Conservation (phyloP, 257 asterid genomes). For the Ajuga chamaepitys region DNA sequence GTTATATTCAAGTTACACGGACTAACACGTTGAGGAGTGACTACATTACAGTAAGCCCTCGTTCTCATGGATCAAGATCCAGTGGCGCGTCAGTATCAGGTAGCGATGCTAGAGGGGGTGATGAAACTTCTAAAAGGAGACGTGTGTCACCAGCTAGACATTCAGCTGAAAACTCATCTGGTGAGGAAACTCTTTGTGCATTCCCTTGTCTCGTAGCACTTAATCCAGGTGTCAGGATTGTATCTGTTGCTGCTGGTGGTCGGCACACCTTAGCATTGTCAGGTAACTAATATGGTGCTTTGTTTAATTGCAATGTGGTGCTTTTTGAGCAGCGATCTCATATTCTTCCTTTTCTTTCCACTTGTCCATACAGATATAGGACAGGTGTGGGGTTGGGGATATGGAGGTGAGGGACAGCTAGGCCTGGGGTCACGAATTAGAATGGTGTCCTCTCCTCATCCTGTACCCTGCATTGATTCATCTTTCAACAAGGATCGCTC, state of each 20-base stretch:
- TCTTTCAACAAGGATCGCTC: slow-evolving; percentile 46
- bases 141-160: slow-evolving; percentile 69
- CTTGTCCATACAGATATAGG: slow-evolving; percentile 67
- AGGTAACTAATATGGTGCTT: slow-evolving; percentile 38
- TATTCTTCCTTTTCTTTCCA: background rate
- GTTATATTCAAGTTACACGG: slow-evolving; percentile 21
- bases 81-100: slow-evolving; percentile 35
- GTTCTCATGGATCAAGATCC: slow-evolving; percentile 66
- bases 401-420: slow-evolving; percentile 99
- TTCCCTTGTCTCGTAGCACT: slow-evolving; percentile 83
- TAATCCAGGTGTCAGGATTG: slow-evolving; percentile 71
- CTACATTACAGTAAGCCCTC: slow-evolving; percentile 65
- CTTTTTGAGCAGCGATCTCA: slow-evolving; percentile 16
- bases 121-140: slow-evolving; percentile 76
- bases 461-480: slow-evolving; percentile 75
- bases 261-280: slow-evolving; percentile 90
- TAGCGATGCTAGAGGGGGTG: slow-evolving; percentile 51
- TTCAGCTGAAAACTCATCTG: slow-evolving; percentile 69
- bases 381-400: slow-evolving; percentile 99
- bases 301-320: background rate
- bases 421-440: slow-evolving; percentile 92
- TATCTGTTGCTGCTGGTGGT: slow-evolving; percentile 92
- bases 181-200: slow-evolving; percentile 76
- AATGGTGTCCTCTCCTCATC: slow-evolving; percentile 98
- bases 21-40: slow-evolving; percentile 41